phyloP scores from a whole-genome alignment of 2,329 filamentous ascomycete genomes.

The Orbilia javanica region DNA sequence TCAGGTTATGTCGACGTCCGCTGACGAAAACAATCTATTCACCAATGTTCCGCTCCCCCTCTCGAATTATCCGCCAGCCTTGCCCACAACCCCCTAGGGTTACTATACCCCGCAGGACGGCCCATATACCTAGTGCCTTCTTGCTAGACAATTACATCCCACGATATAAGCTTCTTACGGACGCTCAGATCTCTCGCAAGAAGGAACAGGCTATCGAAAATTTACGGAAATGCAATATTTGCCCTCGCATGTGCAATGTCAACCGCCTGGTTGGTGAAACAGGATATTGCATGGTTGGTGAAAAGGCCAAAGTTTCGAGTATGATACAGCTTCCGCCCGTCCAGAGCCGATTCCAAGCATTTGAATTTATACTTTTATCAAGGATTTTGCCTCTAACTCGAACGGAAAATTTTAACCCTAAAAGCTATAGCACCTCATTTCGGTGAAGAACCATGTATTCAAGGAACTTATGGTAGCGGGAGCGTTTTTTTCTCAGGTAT shows the following conservation, averaged over 20 bases:
- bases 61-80: constrained; percentile 35
- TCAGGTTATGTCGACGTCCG: neutral
- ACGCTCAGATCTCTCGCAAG: constrained; percentile 78
- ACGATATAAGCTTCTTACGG: constrained; percentile 77
- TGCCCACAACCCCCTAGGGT: neutral
- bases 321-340: constrained; percentile 1
- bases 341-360: constrained; percentile 24
- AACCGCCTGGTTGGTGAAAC: constrained; percentile 81
- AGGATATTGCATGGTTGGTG: constrained; percentile 81
- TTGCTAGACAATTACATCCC: constrained; percentile 81
- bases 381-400: neutral
- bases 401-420: constrained; percentile 21
- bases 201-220: constrained; percentile 80
- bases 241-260: constrained; percentile 80
- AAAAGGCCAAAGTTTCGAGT: constrained; percentile 75
- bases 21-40: neutral
- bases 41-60: constrained; percentile 41
- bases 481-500: constrained; percentile 82
- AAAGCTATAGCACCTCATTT: constrained; percentile 89
- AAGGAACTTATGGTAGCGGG: constrained; percentile 83
- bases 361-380: constrained; percentile 11
- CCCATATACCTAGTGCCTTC: constrained; percentile 67
- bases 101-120: constrained; percentile 28
- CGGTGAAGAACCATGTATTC: constrained; percentile 85
- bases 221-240: constrained; percentile 82